Conservation (phyloP, 768 basidiomycete species). For the Tricholoma furcatifolium region DNA sequence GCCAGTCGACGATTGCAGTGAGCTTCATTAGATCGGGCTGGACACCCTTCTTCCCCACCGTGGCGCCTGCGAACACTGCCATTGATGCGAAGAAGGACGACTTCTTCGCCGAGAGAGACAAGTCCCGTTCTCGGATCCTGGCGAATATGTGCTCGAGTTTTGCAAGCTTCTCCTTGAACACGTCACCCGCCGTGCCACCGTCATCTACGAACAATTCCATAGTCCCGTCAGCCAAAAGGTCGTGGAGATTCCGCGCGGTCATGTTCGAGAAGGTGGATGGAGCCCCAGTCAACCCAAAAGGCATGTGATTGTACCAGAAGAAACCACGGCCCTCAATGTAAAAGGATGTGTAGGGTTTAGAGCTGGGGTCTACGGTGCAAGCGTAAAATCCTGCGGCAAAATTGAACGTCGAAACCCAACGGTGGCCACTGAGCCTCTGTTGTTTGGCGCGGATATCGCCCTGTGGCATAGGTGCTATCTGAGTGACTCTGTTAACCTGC, state of each 20-base stretch:
- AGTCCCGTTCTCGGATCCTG: constrained; percentile 21
- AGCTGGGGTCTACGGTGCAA: constrained; percentile 19
- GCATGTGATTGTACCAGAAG: too few species aligned
- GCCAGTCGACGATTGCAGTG: too few species aligned
- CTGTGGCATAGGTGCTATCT: constrained; percentile 41
- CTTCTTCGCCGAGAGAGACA: constrained; percentile 39
- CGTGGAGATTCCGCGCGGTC: too few species aligned
- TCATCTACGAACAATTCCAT: constrained; percentile 42
- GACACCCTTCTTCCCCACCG: constrained; percentile 30
- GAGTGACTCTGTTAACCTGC: constrained; percentile 38
- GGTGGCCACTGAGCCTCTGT: too few species aligned
- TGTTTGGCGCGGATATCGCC: too few species aligned
- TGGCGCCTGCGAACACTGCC: too few species aligned
- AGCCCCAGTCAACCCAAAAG: too few species aligned
- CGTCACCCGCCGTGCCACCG: constrained; percentile 28
- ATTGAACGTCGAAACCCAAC: too few species aligned
- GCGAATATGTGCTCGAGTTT: constrained; percentile 26
- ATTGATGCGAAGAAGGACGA: too few species aligned
- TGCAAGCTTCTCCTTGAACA: constrained; percentile 24
- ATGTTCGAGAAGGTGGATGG: too few species aligned
- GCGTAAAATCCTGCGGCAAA: too few species aligned
- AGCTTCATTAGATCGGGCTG: constrained; percentile 33
- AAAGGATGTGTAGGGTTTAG: constrained; percentile 30
- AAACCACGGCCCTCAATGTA: too few species aligned
- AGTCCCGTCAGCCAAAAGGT: constrained; percentile 19